Evolutionary conservation across 164 flowering plant genomes (phyloP).

Genomic region (Aristolochia contorta): DNA sequence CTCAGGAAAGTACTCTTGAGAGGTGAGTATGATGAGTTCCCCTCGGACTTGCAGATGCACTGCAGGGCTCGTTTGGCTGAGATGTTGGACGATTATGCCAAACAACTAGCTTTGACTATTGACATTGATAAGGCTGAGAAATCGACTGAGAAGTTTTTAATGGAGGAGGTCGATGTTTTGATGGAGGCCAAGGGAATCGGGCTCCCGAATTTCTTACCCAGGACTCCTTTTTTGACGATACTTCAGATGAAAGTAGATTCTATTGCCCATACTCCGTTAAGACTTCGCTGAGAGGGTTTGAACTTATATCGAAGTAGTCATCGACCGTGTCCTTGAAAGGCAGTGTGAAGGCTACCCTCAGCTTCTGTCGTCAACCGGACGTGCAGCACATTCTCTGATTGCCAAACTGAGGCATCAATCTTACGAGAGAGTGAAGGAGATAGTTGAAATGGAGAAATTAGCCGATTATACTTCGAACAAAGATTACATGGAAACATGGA

Average conservation of each 20-base stretch:
- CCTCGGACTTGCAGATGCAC: conserved; percentile 14
- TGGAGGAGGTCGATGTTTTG: conserved; percentile 21
- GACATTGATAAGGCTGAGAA: not conserved
- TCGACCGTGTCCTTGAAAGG: conserved; percentile 8
- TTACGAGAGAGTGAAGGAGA: conserved; percentile 13
- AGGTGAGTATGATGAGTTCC: conserved; percentile 33
- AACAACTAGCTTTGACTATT: conserved; percentile 8
- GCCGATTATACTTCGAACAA: conserved; percentile 28
- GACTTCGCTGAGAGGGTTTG: conserved; percentile 12
- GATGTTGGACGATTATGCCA: conserved; percentile 18
- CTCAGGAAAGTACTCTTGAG: conserved; percentile 14
- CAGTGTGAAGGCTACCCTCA: conserved; percentile 23
- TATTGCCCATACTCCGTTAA: conserved; percentile 5
- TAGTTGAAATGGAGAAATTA: conserved; percentile 29
- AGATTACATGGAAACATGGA: conserved; percentile 17
- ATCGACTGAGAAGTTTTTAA: conserved; percentile 17
- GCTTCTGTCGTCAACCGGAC: conserved; percentile 7
- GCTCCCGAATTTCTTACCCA: conserved; percentile 32
- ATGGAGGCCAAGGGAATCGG: conserved; percentile 26
- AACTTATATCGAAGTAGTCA: conserved; percentile 14
- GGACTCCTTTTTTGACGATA: conserved; percentile 12
- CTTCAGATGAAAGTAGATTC: conserved; percentile 12
- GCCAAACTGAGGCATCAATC: conserved; percentile 13
- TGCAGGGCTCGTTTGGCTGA: conserved; percentile 15
- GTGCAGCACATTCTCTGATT: conserved; percentile 17